Conservation (phyloP, 306 rosid species). For the Gleditsia sinensis region DNA sequence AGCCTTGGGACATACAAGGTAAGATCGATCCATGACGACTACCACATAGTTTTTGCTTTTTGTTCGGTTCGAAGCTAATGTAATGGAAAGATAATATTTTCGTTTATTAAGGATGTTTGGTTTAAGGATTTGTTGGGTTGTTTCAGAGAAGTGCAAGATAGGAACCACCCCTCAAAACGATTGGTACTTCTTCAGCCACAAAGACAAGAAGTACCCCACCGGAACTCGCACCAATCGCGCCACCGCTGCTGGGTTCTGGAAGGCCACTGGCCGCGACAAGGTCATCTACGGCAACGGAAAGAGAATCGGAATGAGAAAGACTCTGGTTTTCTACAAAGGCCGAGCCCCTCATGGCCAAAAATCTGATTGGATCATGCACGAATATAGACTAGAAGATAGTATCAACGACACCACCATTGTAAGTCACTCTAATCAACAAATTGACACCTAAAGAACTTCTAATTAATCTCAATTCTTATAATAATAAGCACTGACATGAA, state of each 20-base stretch:
- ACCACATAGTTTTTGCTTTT: not conserved
- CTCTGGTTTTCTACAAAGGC: slow-evolving; percentile 91
- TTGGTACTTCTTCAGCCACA: slow-evolving; percentile 97
- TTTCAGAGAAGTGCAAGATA: slow-evolving; percentile 79
- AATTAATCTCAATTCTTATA: too few relatives aligned
- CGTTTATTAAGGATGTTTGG: not conserved
- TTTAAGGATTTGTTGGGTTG: not conserved
- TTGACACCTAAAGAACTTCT: too few relatives aligned
- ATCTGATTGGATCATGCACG: slow-evolving; percentile 98
- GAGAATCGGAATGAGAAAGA: slow-evolving; percentile 94
- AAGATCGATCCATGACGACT: too few relatives aligned
- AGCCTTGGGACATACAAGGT: slow-evolving; percentile 99
- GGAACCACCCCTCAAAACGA: slow-evolving; percentile 97
- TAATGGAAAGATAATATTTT: not conserved
- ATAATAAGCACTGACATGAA: too few relatives aligned
- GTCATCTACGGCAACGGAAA: slow-evolving; percentile 65
- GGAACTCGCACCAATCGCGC: slow-evolving; percentile 95
- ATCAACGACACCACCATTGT: slow-evolving; percentile 49
- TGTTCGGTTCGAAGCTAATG: too few relatives aligned
- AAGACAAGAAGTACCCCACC: slow-evolving; percentile 95
- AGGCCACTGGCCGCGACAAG: slow-evolving; percentile 96
- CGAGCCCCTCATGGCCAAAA: slow-evolving; percentile 95
- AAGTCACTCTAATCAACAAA: slow-evolving; percentile 28
- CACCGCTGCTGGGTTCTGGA: slow-evolving; percentile 93
- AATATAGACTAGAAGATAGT: slow-evolving; percentile 81